Conservation (phyloP, 768 basidiomycete species). For the Hygrocybe punicea region DNA sequence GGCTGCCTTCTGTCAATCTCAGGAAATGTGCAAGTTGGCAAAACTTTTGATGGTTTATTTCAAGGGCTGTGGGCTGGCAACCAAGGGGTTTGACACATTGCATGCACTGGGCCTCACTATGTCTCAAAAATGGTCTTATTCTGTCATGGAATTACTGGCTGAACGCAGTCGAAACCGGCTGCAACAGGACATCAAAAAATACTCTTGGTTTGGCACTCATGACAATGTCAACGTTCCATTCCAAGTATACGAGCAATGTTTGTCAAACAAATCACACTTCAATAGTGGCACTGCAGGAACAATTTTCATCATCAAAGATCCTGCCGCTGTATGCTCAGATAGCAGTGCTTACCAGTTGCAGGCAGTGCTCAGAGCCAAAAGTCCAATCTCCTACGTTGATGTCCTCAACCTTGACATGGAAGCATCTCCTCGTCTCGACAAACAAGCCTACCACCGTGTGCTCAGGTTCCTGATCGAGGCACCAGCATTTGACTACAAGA, state of each 20-base stretch:
- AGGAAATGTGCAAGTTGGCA: background rate
- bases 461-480: no score
- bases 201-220: constrained; percentile 16
- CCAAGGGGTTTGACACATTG: constrained; percentile 16
- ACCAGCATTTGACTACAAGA: no score
- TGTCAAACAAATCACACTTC: constrained; percentile 25
- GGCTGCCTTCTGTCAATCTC: background rate
- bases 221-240: constrained; percentile 23
- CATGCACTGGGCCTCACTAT: constrained; percentile 16
- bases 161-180: constrained; percentile 11
- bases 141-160: background rate
- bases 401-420: no score
- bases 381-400: no score
- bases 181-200: constrained; percentile 2
- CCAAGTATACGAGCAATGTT: constrained; percentile 22
- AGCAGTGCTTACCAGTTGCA: no score
- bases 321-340: no score
- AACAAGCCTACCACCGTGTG: no score
- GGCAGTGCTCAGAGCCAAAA: no score
- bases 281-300: constrained; percentile 22
- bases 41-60: constrained; percentile 19
- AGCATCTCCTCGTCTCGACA: no score
- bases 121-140: background rate
- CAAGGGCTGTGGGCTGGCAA: constrained; percentile 18
- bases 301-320: constrained; percentile 4